Base-by-base conservation (phyloP, 768 basidiomycete genomes). In the Sistotremastrum suecicum region DNA sequence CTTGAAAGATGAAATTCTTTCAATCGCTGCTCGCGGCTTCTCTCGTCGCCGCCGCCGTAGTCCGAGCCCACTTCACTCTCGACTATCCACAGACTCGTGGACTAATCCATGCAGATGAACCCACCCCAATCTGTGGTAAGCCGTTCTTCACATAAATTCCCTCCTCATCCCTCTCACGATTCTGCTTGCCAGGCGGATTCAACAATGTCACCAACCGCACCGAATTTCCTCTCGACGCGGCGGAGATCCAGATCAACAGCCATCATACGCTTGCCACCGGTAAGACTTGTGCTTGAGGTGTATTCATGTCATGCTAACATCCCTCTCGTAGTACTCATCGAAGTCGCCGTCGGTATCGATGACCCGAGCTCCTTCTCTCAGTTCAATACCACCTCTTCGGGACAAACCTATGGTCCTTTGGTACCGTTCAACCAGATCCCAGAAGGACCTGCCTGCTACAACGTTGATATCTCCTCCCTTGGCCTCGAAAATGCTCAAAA, bases 41-140 rank as follows among this genome's bases (percentile, higher is more conserved):
- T 34, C 53, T 59, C 34, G 58, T 73, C 28, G 61, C 65, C 9
- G 20, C 20, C 20, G 55, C 70, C 33, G 58, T 64, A 37, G 77
- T 66, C 33, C 66, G 63, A 41, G 86, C 84, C 6, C 88, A 92
- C 61, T 91, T 90, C 64, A 79, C 82, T 52, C 67, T 90, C 37
- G 72, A 80, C 54, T 89, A 75, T 59, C 89, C 88, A 11, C 52
- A 66, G 1, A 78, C 84, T 7, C 70, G 88, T 41, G 89, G 88
- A 0, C 89, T 91, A 57, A 69, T 69, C 45, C 71, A 78, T 46
- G 63, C 70, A 43, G 54, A 67, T 10, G 81, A 84, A 51, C 66
- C 69, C 8, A 62, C 54, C 20, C 20, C 20, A 1, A 82, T 84
- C 56, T 88, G 88, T 55, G 84, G 83, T 83, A 50, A 37, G 72